These are phyloP conservation scores for Trichoderma sp. DNA, from an alignment of 2,329 filamentous ascomycete genomes.

Conservation along the genomic window DNA sequence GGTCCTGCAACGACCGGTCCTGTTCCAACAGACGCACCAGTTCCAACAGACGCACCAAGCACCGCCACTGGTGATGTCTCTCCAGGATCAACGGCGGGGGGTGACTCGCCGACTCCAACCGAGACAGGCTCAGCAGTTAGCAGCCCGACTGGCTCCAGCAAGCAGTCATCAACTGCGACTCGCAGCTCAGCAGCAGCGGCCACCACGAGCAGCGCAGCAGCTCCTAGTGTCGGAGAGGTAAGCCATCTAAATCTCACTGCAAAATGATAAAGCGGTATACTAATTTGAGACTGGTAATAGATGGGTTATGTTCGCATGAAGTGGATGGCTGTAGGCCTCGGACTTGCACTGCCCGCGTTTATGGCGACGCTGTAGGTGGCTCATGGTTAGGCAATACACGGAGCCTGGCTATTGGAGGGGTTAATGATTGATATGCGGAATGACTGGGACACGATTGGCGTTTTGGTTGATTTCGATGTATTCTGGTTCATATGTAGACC, in stretches of 20 bases:
- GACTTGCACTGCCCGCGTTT: slow-evolving; percentile 9
- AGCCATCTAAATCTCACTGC: not conserved
- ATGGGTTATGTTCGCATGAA: slow-evolving; percentile 13
- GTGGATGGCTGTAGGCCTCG: slow-evolving; percentile 15
- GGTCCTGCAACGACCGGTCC: slow-evolving; percentile 3
- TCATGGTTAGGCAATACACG: not conserved
- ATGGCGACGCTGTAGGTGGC: slow-evolving; percentile 1
- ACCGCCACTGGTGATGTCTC: not conserved
- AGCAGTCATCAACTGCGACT: slow-evolving; percentile 13
- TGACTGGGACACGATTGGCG: not conserved
- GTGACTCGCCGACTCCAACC: not conserved
- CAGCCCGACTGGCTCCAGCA: not conserved
- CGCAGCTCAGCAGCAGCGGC: slow-evolving; percentile 15
- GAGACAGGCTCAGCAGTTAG: not conserved
- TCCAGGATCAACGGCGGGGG: not conserved
- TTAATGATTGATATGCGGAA: slow-evolving; percentile 6
- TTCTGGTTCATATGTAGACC: not conserved
- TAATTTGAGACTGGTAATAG: not conserved
- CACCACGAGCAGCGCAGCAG: slow-evolving; percentile 4
- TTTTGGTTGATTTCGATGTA: not conserved
- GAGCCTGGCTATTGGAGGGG: not conserved
- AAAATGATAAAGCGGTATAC: not conserved
- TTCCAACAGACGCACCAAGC: slow-evolving; percentile 11
- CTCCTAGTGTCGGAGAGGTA: not conserved
- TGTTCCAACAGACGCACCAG: slow-evolving; percentile 3